These are phyloP conservation scores for Saccharomycopsis synnaedendra DNA, from an alignment of 805 yeast genomes.

Conservation along the genomic window DNA sequence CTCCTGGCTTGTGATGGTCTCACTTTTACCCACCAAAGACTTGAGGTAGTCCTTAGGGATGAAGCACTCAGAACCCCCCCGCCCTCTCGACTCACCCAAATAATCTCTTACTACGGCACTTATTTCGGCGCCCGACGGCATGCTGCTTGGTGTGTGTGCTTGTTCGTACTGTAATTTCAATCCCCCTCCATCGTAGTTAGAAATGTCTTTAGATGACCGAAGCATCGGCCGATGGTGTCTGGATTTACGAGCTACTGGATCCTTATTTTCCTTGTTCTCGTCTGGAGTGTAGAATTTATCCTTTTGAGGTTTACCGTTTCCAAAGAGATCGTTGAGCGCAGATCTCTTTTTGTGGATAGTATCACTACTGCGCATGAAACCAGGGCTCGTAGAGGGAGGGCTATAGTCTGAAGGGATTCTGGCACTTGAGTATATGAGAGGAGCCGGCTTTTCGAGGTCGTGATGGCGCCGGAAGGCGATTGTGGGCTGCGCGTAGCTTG, in stretches of 20 bases:
- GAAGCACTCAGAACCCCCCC: background rate
- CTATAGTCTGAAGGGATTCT: background rate
- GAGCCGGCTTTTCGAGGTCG: background rate
- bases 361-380: background rate
- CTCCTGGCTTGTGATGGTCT: background rate
- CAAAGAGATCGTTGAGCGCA: background rate
- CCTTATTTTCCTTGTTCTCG: constrained; percentile 9
- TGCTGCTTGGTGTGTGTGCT: background rate
- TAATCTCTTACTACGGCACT: background rate
- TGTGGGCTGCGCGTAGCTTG: constrained; percentile 20
- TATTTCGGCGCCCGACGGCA: background rate
- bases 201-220: background rate
- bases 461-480: constrained; percentile 13
- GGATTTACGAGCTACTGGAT: constrained; percentile 1
- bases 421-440: background rate
- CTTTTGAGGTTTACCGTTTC: background rate
- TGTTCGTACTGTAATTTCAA: background rate
- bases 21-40: constrained; percentile 1
- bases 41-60: constrained; percentile 10
- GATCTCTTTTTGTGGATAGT: background rate
- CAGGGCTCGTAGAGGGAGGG: background rate
- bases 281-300: constrained; percentile 2
- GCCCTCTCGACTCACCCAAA: background rate
- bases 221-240: constrained; percentile 1
- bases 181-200: background rate